Conservation (phyloP, 371 early-diverging fungal species). For the Circinella minor region DNA sequence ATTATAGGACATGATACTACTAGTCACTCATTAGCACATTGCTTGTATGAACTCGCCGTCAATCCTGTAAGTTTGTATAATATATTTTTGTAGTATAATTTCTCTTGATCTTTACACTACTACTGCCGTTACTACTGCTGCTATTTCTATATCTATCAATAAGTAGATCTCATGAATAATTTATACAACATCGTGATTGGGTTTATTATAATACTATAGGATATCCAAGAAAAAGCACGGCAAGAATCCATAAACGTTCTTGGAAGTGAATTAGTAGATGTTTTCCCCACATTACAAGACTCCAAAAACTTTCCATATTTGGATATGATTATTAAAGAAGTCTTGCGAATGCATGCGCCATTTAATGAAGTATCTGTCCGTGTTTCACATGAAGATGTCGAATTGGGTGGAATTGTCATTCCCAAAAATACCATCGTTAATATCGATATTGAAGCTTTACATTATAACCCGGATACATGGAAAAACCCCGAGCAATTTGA, state of each 20-base stretch:
- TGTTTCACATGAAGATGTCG: conserved; percentile 31
- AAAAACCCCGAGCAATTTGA: conserved; percentile 18
- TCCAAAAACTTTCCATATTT: conserved; percentile 21
- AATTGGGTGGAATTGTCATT: conserved; percentile 30
- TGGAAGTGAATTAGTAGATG: conserved; percentile 24
- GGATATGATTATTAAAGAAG: conserved; percentile 25
- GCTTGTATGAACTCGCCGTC: conserved; percentile 23
- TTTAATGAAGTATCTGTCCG: conserved; percentile 32
- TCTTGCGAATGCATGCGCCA: conserved; percentile 1
- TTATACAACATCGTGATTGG: too few relatives aligned
- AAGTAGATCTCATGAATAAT: too few relatives aligned
- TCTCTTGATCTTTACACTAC: background rate
- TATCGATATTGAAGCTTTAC: conserved; percentile 15
- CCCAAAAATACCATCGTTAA: conserved; percentile 19
- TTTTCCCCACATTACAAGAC: conserved; percentile 23
- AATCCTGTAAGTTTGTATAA: conserved; percentile 17
- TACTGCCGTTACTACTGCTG: background rate
- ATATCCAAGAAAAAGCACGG: conserved; percentile 28
- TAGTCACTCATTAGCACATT: conserved; percentile 19
- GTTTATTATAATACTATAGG: background rate
- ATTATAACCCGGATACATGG: conserved; percentile 16
- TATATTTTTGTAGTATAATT: too few relatives aligned
- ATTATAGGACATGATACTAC: conserved; percentile 33
- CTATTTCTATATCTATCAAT: too few relatives aligned
- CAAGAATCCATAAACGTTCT: conserved; percentile 19